Conservation (phyloP, 305 asterid species). For the Fraxinus albicans region DNA sequence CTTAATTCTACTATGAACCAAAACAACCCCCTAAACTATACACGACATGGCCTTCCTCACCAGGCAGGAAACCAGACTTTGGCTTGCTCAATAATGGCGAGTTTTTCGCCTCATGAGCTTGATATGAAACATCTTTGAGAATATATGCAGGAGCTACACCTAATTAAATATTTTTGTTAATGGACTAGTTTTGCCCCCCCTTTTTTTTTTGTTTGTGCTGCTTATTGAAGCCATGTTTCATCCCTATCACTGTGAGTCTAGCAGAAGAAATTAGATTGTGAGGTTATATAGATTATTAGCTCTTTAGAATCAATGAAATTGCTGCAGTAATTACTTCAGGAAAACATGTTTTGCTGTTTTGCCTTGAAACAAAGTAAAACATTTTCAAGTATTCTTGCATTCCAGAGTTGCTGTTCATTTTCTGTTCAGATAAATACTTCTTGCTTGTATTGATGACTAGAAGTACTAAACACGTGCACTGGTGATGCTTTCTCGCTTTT, state of each 20-base stretch:
- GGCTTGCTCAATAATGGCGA: too few relatives aligned
- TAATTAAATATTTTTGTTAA: not conserved
- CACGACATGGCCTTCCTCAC: not conserved
- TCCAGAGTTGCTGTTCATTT: slow-evolving; percentile 6
- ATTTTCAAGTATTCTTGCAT: not conserved
- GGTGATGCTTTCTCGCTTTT: not conserved
- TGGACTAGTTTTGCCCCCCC: not conserved
- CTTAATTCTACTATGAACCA: not conserved
- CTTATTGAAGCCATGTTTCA: not conserved
- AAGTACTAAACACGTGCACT: not conserved
- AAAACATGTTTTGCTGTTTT: not conserved
- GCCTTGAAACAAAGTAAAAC: not conserved
- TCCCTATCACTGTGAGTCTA: not conserved
- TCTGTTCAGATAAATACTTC: slow-evolving; percentile 3
- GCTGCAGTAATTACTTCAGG: not conserved
- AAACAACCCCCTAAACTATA: not conserved
- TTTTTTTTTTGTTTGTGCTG: too few relatives aligned
- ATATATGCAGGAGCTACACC: not conserved
- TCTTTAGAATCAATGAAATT: not conserved
- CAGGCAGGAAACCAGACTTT: not conserved
- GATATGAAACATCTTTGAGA: not conserved
- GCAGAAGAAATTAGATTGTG: not conserved
- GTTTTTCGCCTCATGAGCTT: too few relatives aligned
- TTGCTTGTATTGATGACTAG: not conserved
- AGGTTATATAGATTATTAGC: not conserved